Conservation (phyloP, 352 stramenopile species). For the Blastocystis sp. region DNA sequence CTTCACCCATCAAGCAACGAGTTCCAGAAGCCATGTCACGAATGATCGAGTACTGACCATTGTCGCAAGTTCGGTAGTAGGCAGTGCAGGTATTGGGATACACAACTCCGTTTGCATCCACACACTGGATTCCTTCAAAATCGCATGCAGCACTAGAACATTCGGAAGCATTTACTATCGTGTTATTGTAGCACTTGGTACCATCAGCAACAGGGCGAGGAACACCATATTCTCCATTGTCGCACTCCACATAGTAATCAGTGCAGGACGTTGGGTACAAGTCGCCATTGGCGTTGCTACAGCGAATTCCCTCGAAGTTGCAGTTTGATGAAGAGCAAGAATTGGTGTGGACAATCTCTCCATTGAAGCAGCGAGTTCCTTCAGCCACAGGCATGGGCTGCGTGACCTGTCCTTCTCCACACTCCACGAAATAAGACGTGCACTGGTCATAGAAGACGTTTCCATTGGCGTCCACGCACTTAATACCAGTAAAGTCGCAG, state of each 20-base stretch:
- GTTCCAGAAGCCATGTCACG: not conserved
- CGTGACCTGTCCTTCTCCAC: not conserved
- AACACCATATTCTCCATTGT: not conserved
- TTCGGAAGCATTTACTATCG: not conserved
- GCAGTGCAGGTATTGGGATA: slow-evolving; percentile 49
- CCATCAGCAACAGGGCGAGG: slow-evolving; percentile 51
- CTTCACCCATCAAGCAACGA: not conserved
- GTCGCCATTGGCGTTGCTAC: slow-evolving; percentile 26
- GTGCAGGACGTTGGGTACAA: slow-evolving; percentile 28
- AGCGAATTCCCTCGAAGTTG: slow-evolving; percentile 39
- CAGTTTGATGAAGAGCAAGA: slow-evolving; percentile 31
- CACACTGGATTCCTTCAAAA: slow-evolving; percentile 42
- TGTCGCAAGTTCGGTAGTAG: slow-evolving; percentile 25
- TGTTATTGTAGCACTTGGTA: slow-evolving; percentile 33
- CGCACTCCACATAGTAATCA: slow-evolving; percentile 55
- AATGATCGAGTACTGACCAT: not conserved
- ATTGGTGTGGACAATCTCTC: not conserved
- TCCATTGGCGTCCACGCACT: slow-evolving; percentile 48
- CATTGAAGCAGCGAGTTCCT: slow-evolving; percentile 37
- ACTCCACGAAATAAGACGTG: slow-evolving; percentile 54
- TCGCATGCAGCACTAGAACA: slow-evolving; percentile 1
- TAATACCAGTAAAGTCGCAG: slow-evolving; percentile 42
- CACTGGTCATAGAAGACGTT: not conserved
- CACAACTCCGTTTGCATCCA: slow-evolving; percentile 30
- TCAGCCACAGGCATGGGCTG: slow-evolving; percentile 58